These are phyloP conservation scores for Poronia punctata DNA, from an alignment of 495 filamentous ascomycete species.

Conservation along the genomic window DNA sequence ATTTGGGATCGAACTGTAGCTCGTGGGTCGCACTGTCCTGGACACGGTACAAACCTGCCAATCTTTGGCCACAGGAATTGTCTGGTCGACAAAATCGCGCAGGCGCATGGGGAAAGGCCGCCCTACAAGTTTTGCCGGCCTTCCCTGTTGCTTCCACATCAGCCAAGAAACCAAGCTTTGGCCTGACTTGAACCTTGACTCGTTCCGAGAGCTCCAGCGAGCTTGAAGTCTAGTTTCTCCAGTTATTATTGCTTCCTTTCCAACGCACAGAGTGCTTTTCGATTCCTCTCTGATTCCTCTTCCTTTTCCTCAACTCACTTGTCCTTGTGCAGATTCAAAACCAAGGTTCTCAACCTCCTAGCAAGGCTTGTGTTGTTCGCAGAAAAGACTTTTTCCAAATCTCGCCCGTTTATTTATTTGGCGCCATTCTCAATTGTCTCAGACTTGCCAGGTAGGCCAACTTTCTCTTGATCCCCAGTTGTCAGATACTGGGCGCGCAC, in stretches of 20 bases:
- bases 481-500: constrained; percentile 14
- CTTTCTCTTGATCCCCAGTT: constrained; percentile 13
- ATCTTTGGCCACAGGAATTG: too few species aligned
- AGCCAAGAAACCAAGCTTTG: constrained; percentile 19
- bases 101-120: constrained; percentile 17
- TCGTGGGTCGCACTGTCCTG: constrained; percentile 9
- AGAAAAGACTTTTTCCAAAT: constrained; percentile 17
- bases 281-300: constrained; percentile 13
- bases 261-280: constrained; percentile 19
- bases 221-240: constrained; percentile 20
- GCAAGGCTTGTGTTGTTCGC: constrained; percentile 31
- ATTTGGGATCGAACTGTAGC: constrained; percentile 16
- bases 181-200: constrained; percentile 17
- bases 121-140: constrained; percentile 16
- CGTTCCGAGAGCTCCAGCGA: constrained; percentile 8
- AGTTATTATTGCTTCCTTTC: constrained; percentile 22
- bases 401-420: background rate
- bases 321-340: constrained; percentile 23
- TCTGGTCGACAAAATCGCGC: constrained; percentile 32
- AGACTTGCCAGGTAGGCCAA: constrained; percentile 8
- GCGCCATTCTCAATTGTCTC: background rate
- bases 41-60: too few species aligned
- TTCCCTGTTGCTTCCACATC: constrained; percentile 6
- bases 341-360: constrained; percentile 12
- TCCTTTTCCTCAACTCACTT: constrained; percentile 23